Evolutionary conservation across 2,329 filamentous ascomycete species (phyloP).

Genomic region (Dactylellina haptotyla): DNA sequence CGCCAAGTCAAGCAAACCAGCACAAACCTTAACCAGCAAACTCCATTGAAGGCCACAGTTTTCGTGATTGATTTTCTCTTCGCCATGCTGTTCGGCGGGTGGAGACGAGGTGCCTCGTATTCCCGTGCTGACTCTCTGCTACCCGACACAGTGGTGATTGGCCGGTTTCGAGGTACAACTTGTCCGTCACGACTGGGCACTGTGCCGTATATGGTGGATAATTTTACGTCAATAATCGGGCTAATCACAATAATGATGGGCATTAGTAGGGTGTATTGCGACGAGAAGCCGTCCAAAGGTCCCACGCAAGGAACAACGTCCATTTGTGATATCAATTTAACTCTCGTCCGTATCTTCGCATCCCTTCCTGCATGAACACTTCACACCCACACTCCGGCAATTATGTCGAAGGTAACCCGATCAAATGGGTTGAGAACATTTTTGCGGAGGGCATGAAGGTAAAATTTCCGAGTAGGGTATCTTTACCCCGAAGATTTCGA

Average conservation of each 20-base stretch:
- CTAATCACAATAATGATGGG: slow-evolving; percentile 2
- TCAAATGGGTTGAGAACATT: neutral
- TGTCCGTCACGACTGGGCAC: slow-evolving; percentile 15
- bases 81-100: slow-evolving; percentile 20
- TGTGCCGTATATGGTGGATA: slow-evolving; percentile 19
- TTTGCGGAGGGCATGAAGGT: neutral
- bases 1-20: slow-evolving; percentile 18
- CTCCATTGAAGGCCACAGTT: no score
- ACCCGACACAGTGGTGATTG: slow-evolving; percentile 36
- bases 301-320: neutral
- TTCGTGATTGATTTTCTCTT: slow-evolving; percentile 4
- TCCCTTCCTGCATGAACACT: slow-evolving; percentile 18
- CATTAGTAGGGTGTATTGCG: neutral
- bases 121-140: slow-evolving; percentile 17
- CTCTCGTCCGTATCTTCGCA: neutral
- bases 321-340: slow-evolving; percentile 28
- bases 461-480: slow-evolving; percentile 17
- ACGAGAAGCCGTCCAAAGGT: neutral
- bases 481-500: slow-evolving; percentile 10
- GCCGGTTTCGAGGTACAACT: neutral
- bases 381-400: slow-evolving; percentile 21
- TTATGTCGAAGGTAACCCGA: neutral
- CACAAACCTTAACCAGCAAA: no score
- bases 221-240: slow-evolving; percentile 22
- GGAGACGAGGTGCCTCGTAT: slow-evolving; percentile 45